These are phyloP conservation scores for Beauveria scarabaeidicola DNA, from an alignment of 2,329 filamentous ascomycete genomes.

Conservation along the genomic window DNA sequence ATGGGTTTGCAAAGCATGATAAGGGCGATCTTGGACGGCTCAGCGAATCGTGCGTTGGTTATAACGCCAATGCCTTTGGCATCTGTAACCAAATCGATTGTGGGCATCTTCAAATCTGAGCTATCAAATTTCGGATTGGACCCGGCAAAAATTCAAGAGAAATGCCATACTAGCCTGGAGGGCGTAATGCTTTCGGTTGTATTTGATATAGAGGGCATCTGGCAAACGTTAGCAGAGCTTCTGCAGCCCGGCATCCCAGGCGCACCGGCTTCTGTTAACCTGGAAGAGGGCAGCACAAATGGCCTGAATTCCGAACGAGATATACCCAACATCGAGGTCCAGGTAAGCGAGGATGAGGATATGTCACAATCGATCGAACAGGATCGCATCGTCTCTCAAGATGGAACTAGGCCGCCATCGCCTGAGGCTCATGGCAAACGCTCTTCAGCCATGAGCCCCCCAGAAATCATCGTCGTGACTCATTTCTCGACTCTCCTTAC, in stretches of 20 bases:
- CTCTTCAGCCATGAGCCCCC: constrained; percentile 13
- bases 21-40: constrained; percentile 25
- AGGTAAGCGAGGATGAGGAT: constrained; percentile 33
- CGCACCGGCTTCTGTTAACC: neutral
- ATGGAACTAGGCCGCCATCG: neutral
- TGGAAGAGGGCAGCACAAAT: neutral
- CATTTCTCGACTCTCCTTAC: constrained; percentile 45
- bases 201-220: constrained; percentile 50
- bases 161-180: constrained; percentile 33
- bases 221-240: constrained; percentile 47
- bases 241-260: constrained; percentile 16
- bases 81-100: constrained; percentile 5
- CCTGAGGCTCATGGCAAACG: neutral
- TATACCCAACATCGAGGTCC: constrained; percentile 19
- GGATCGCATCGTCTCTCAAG: no score
- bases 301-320: neutral
- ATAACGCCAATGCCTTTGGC: constrained; percentile 39
- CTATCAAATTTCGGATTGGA: neutral
- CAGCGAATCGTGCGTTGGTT: constrained; percentile 29
- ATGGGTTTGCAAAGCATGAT: constrained; percentile 42
- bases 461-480: constrained; percentile 45
- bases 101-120: neutral
- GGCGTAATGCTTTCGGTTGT: constrained; percentile 46
- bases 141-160: neutral
- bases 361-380: constrained; percentile 11